These are phyloP conservation scores for Drosera capensis DNA, from an alignment of 148 eudicot genomes.

Conservation along the genomic window DNA sequence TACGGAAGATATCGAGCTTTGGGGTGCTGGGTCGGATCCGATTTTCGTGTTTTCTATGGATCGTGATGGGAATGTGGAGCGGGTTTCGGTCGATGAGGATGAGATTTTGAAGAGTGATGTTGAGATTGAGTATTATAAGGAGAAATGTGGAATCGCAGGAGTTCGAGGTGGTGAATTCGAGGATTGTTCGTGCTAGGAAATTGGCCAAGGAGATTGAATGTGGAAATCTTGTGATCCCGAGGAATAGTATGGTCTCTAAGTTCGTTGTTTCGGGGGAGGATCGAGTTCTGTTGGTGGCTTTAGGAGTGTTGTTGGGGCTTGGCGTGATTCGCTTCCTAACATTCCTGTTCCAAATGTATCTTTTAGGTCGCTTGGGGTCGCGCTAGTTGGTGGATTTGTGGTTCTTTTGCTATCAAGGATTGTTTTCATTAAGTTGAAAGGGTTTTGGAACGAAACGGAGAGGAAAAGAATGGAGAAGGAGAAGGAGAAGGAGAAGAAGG, in stretches of 20 bases:
- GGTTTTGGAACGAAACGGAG: slow-evolving; percentile 66
- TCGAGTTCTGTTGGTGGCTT: slow-evolving; percentile 18
- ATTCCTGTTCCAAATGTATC: slow-evolving; percentile 8
- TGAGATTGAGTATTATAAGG: slow-evolving; percentile 17
- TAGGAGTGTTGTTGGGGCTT: slow-evolving; percentile 12
- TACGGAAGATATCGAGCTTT: slow-evolving; percentile 52
- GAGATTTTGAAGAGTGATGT: slow-evolving; percentile 50
- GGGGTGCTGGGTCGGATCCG: slow-evolving; percentile 73
- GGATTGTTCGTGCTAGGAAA: slow-evolving; percentile 38
- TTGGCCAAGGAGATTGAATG: slow-evolving; percentile 51
- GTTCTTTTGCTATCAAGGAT: slow-evolving; percentile 30
- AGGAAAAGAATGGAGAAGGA: slow-evolving; percentile 58
- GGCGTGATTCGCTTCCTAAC: no score
- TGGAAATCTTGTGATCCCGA: slow-evolving; percentile 34
- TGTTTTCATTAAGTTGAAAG: slow-evolving; percentile 24
- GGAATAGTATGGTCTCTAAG: slow-evolving; percentile 49
- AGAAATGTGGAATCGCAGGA: slow-evolving; percentile 21
- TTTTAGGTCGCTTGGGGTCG: slow-evolving; percentile 28
- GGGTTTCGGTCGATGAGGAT: slow-evolving; percentile 54
- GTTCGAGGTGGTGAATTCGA: slow-evolving; percentile 29
- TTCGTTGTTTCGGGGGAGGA: slow-evolving; percentile 20
- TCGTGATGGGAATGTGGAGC: slow-evolving; percentile 38
- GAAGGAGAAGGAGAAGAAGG: slow-evolving; percentile 32
- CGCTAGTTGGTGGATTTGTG: slow-evolving; percentile 30
- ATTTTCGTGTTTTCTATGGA: slow-evolving; percentile 50